phyloP scores from a whole-genome alignment of 108 stramenopile genomes.

The Cyclotella cryptica region DNA sequence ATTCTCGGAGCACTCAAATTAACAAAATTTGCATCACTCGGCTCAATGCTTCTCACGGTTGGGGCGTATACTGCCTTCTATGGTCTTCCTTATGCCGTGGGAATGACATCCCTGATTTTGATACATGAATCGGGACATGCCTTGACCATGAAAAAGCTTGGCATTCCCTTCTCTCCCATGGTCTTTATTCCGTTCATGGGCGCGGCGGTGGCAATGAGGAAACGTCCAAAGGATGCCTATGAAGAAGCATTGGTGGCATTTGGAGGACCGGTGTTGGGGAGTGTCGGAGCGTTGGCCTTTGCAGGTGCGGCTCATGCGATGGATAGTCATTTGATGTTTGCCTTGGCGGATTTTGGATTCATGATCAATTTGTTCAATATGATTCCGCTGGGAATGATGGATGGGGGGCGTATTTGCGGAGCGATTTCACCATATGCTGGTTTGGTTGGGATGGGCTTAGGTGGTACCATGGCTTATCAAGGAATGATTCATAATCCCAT shows the following conservation, averaged over 20 bases:
- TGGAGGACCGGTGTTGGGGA: constrained; percentile 89
- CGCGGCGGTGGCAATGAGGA: constrained; percentile 87
- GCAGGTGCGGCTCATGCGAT: constrained; percentile 73
- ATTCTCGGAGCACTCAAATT: constrained; percentile 89
- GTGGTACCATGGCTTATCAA: constrained; percentile 69
- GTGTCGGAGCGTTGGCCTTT: constrained; percentile 78
- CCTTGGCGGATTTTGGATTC: constrained; percentile 94
- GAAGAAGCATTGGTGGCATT: constrained; percentile 93
- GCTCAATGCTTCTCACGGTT: constrained; percentile 87
- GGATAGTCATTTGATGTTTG: constrained; percentile 84
- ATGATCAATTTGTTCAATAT: constrained; percentile 97
- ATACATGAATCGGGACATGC: constrained; percentile 93
- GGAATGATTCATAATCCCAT: constrained; percentile 89
- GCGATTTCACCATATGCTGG: constrained; percentile 82
- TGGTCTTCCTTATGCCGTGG: constrained; percentile 89
- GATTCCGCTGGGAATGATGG: constrained; percentile 89
- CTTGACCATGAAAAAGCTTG: constrained; percentile 72
- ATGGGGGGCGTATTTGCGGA: constrained; percentile 92
- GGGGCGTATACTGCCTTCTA: constrained; percentile 89
- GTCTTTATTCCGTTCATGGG: constrained; percentile 96
- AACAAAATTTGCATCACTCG: constrained; percentile 88
- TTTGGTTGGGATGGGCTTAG: constrained; percentile 83
- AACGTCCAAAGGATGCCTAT: constrained; percentile 83
- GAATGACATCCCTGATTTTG: constrained; percentile 90
- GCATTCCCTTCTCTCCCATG: constrained; percentile 90